phyloP scores from a whole-genome alignment of 805 yeast genomes.

The Kodamaea sagamina region DNA sequence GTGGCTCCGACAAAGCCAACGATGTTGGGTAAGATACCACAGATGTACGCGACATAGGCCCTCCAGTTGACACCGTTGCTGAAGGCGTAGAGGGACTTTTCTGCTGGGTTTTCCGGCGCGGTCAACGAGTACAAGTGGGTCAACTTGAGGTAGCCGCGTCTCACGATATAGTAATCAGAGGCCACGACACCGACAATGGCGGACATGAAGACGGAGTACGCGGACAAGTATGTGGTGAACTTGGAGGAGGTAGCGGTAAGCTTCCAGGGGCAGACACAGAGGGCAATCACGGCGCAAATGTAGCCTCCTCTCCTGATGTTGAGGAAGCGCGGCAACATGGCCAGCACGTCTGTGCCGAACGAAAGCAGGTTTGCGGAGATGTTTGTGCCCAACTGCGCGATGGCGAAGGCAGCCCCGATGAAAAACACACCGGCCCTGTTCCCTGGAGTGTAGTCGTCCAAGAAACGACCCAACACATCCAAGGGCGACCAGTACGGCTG shows the following conservation, averaged over 20 bases:
- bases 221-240: constrained; percentile 78
- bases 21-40: constrained; percentile 81
- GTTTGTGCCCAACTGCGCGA: constrained; percentile 79
- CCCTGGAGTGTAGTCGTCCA: constrained; percentile 52
- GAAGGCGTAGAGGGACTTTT: constrained; percentile 55
- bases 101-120: constrained; percentile 35
- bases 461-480: constrained; percentile 67
- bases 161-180: constrained; percentile 66
- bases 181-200: constrained; percentile 78
- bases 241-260: constrained; percentile 66
- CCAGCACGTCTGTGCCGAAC: constrained; percentile 74
- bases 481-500: constrained; percentile 82
- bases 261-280: constrained; percentile 83
- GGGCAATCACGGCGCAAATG: constrained; percentile 70
- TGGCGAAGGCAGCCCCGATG: constrained; percentile 66
- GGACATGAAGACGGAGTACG: constrained; percentile 80
- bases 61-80: constrained; percentile 79
- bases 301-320: constrained; percentile 81
- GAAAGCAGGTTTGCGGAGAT: constrained; percentile 71
- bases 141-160: constrained; percentile 69
- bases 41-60: constrained; percentile 76
- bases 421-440: constrained; percentile 81
- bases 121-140: constrained; percentile 61
- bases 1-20: constrained; percentile 88
- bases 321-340: constrained; percentile 61